Conservation (phyloP, 192 early-diverging fungal species). For the Rhizophagus clarus region DNA sequence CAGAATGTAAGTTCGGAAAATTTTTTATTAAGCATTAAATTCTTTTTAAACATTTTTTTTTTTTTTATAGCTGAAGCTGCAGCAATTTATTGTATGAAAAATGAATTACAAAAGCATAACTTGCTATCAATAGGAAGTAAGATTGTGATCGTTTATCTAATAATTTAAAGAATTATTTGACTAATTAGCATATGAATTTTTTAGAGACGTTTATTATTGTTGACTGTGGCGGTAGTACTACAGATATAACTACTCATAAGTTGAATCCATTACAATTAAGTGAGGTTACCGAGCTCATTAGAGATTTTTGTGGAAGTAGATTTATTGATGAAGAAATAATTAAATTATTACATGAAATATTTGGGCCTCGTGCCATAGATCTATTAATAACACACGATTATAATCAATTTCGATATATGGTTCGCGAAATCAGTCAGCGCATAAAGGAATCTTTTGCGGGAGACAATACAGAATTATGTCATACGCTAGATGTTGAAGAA, state of each 20-base stretch:
- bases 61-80: no score
- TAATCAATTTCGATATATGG: not conserved
- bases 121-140: no score
- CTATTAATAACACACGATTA: conserved; percentile 36
- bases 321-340: conserved; percentile 44
- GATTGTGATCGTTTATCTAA: no score
- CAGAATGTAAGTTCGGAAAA: no score
- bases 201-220: conserved; percentile 41
- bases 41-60: no score
- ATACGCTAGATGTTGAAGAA: no score
- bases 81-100: no score
- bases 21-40: no score
- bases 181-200: no score
- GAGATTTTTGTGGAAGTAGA: conserved; percentile 45
- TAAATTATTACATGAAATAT: conserved; percentile 46
- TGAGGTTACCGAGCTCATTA: conserved; percentile 25
- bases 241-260: conserved; percentile 41
- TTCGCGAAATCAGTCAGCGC: not conserved
- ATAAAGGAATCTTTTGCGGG: not conserved
- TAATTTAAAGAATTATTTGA: no score
- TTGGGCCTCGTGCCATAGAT: conserved; percentile 41
- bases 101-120: no score
- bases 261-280: conserved; percentile 33
- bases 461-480: not conserved
- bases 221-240: conserved; percentile 46